phyloP scores from a whole-genome alignment of 805 yeast species.

The Alloascoidea africana region DNA sequence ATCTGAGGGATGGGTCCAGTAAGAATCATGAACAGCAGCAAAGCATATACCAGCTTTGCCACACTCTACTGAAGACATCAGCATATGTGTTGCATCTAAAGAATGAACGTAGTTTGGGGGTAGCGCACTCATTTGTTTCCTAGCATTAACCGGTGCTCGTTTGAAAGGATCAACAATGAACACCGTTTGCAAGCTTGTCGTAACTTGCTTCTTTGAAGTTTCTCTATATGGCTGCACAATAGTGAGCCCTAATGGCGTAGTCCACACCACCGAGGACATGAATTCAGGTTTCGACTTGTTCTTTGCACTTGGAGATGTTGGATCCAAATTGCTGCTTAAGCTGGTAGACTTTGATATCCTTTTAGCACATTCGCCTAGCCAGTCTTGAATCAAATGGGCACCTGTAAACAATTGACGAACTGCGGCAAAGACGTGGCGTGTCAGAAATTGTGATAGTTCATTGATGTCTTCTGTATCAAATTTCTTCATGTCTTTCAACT shows the following conservation, averaged over 20 bases:
- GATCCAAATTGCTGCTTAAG: slow-evolving; percentile 32
- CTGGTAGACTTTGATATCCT: slow-evolving; percentile 67
- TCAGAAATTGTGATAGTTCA: slow-evolving; percentile 45
- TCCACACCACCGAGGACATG: slow-evolving; percentile 91
- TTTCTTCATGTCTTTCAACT: slow-evolving; percentile 44
- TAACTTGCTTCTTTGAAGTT: slow-evolving; percentile 43
- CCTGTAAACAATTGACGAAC: slow-evolving; percentile 77
- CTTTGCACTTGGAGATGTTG: slow-evolving; percentile 15
- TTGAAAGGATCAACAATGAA: slow-evolving; percentile 79
- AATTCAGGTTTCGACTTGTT: slow-evolving; percentile 32
- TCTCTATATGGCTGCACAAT: slow-evolving; percentile 94
- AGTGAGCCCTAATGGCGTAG: slow-evolving; percentile 89
- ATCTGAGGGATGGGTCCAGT: slow-evolving; percentile 93
- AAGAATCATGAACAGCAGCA: slow-evolving; percentile 95
- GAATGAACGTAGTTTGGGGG: slow-evolving; percentile 96
- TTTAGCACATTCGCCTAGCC: slow-evolving; percentile 83
- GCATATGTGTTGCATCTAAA: slow-evolving; percentile 93
- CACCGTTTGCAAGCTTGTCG: slow-evolving; percentile 83
- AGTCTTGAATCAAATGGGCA: slow-evolving; percentile 91
- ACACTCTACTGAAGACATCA: slow-evolving; percentile 73
- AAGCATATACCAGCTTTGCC: slow-evolving; percentile 49
- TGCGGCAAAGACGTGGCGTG: slow-evolving; percentile 66
- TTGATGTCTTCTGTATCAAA: slow-evolving; percentile 31
- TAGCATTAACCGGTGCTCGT: slow-evolving; percentile 64
- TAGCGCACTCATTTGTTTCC: slow-evolving; percentile 85